Percentiles rank a stretch among this genome's conserved stretches.
phyloP scores from a whole-genome alignment of 106 monocot species.

The Xerophyta viscosa region DNA sequence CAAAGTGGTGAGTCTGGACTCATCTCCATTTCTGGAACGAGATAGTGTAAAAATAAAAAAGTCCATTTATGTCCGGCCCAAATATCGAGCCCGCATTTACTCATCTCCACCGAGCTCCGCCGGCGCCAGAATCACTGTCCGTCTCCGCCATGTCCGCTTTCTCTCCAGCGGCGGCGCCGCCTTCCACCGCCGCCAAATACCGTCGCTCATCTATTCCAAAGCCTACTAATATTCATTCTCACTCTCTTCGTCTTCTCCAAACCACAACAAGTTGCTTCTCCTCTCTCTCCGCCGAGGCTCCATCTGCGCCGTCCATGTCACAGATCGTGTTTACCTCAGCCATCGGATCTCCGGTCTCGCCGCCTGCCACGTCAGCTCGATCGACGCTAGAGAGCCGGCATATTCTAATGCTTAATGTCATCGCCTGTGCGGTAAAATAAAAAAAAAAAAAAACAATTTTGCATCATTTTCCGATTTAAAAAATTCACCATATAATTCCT shows the following conservation, averaged over 20 bases:
- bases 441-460: not conserved
- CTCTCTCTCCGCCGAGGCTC: conserved; percentile 1
- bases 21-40: too few species aligned
- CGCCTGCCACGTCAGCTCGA: conserved; percentile 1
- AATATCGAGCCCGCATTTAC: too few species aligned
- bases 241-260: not conserved
- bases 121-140: too few species aligned
- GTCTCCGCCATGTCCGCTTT: not conserved
- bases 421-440: conserved; percentile 41
- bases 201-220: not conserved
- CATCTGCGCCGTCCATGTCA: conserved; percentile 3
- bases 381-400: conserved; percentile 41
- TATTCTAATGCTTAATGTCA: conserved; percentile 34
- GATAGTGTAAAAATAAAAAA: too few species aligned
- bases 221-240: too few species aligned
- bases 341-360: conserved; percentile 26
- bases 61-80: too few species aligned
- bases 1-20: too few species aligned
- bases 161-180: too few species aligned
- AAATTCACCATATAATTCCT: too few species aligned
- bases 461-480: too few species aligned
- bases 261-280: not conserved
- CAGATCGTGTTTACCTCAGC: conserved; percentile 20
- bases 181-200: not conserved
- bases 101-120: too few species aligned